Percentiles rank a stretch among this genome's conserved stretches.
Conservation (phyloP, 176 grass and related monocot species). For the bread wheat (Triticum aestivum) region IWGSC_CS_RefSeq_v2.1 NC_057796.1:292231885-292232384, state of each 20-base stretch:
- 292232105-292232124: neutral
- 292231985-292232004: slow-evolving; percentile 12
- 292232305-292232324: neutral
- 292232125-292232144: neutral
- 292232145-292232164: neutral
- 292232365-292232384: neutral
- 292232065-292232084: neutral
- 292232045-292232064: neutral
- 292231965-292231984: neutral
- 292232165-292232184: neutral
- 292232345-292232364: neutral
- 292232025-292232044: neutral
- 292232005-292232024: neutral
- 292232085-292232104: neutral
- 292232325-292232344: neutral
- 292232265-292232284: neutral
- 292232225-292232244: neutral
- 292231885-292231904: neutral
- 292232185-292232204: neutral
- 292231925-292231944: neutral
- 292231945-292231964: neutral
- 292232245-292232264: neutral
- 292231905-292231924: neutral
- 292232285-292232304: neutral
- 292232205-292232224: no score